Evolutionary conservation across 306 rosid genomes (phyloP).

Genomic region (Geum urbanum): DNA sequence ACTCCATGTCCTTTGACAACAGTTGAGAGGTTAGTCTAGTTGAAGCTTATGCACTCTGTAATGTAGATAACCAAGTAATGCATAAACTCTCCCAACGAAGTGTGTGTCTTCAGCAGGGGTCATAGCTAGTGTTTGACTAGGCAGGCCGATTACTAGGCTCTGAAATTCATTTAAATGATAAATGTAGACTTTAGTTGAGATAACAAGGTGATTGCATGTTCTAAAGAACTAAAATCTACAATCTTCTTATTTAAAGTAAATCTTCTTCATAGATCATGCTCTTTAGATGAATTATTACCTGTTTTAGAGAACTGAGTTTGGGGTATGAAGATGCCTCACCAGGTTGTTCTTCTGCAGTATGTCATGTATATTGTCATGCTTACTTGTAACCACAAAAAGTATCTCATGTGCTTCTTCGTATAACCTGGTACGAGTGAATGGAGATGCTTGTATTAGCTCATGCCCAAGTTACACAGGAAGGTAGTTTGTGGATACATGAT

Average conservation of each 20-base stretch:
- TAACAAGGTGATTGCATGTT: no score
- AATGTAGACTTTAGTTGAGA: no score
- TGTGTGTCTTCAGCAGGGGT: background rate
- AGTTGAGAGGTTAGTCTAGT: background rate
- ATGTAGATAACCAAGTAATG: background rate
- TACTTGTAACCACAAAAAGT: background rate
- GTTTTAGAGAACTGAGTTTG: background rate
- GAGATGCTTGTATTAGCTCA: background rate
- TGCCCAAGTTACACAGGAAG: background rate
- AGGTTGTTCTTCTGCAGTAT: background rate
- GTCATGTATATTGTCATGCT: background rate
- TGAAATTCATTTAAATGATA: background rate
- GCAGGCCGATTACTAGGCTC: constrained; percentile 20
- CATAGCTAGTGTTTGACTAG: constrained; percentile 12
- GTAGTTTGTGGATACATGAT: background rate
- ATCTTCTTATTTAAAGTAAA: no score
- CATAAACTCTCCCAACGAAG: constrained; percentile 19
- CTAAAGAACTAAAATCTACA: no score
- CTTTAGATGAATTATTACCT: background rate
- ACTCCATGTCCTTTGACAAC: background rate
- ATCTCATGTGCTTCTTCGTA: background rate
- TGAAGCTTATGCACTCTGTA: background rate
- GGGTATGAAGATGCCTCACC: background rate
- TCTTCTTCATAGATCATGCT: no score
- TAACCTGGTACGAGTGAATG: background rate